Evolutionary conservation across 2,329 filamentous ascomycete genomes (phyloP), one percentile per base, ranked within the genome.

Genomic region (Pseudocercospora pini-densiflorae): DNA sequence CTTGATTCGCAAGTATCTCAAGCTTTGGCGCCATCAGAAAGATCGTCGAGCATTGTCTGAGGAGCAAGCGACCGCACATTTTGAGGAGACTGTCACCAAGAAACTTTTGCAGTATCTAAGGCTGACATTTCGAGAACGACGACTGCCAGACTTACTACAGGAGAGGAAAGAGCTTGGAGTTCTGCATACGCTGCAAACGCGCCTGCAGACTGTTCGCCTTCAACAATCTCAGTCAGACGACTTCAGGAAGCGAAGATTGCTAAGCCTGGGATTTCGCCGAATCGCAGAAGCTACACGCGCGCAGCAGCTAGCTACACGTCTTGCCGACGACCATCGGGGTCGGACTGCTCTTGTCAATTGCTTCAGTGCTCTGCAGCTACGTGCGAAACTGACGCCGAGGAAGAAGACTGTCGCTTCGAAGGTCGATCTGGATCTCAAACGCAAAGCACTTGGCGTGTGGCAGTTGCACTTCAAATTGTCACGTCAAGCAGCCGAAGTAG

Each of bases 1-100:
- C 64, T 79, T 85, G 19, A 71, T 87, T 7, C 81, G 79, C 55
- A 87, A 84, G 64, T 88, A 87, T 60, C 81, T 90, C 58, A 74
- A 75, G 5, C 72, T 79, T n/a, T 90, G 87, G 84, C 82, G 81
- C 49, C 77, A 78, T 53, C 82, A 80, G 29, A 74, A 80, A 2
- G 76, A 76, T 6, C 61, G 68, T 59, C 67, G 65, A 45, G 66
- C 61, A 19, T 10, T 71, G 12, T 33, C 63, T 14, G 31, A 69
- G 16, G 69, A 73, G 61, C 73, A 74, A 62, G 75, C 73, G 8
- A 64, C 65, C 4, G 72, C 72, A 33, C 58, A 70, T 19, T 71
- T 70, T 55, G 71, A 76, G 55, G 71, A 75, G 49, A 53, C 24
- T 3, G 55, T 80, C 10, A 61, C 77, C 63, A 71, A 70, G 45